A percentile compares a stretch with the other conserved stretches of the same genome.
Evolutionary conservation across 2,329 filamentous ascomycete genomes (phyloP).

Genomic region (Alternaria atra): DNA sequence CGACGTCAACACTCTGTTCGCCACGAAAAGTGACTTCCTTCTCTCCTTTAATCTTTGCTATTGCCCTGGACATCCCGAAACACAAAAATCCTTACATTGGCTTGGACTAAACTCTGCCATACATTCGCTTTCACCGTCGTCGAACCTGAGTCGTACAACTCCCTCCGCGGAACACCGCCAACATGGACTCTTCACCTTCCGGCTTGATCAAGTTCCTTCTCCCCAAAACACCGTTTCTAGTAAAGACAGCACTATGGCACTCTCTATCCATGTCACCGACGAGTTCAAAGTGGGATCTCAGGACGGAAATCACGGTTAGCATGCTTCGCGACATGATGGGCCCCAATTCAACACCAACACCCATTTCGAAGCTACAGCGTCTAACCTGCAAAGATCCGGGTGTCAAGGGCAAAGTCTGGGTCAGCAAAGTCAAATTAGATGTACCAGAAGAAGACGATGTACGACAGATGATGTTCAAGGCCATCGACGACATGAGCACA

Average conservation of each 20-base stretch:
- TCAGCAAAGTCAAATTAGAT: conserved; percentile 73
- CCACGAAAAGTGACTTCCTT: conserved; percentile 5
- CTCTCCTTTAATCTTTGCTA: neutral
- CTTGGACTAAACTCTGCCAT: too few relatives aligned
- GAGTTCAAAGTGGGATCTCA: conserved; percentile 79
- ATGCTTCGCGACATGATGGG: conserved; percentile 66
- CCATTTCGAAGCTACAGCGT: conserved; percentile 62
- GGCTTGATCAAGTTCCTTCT: conserved; percentile 45
- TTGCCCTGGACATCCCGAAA: neutral
- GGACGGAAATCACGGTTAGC: conserved; percentile 75
- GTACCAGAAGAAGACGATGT: conserved; percentile 63
- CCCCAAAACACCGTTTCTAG: conserved; percentile 64
- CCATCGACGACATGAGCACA: conserved; percentile 65
- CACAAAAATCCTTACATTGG: neutral
- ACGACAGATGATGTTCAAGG: conserved; percentile 65
- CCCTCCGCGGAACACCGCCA: conserved; percentile 9
- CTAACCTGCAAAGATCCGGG: conserved; percentile 69
- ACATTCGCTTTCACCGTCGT: neutral
- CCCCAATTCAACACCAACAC: conserved; percentile 29
- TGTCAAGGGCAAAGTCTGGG: conserved; percentile 83
- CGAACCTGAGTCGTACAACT: neutral
- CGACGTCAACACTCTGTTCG: conserved; percentile 26
- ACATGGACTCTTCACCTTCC: conserved; percentile 49
- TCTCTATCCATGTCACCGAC: conserved; percentile 73
- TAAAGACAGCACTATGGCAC: conserved; percentile 70